These are phyloP conservation scores for Ophiocordyceps unilateralis DNA, from an alignment of 2,329 filamentous ascomycete genomes.

Conservation along the genomic window DNA sequence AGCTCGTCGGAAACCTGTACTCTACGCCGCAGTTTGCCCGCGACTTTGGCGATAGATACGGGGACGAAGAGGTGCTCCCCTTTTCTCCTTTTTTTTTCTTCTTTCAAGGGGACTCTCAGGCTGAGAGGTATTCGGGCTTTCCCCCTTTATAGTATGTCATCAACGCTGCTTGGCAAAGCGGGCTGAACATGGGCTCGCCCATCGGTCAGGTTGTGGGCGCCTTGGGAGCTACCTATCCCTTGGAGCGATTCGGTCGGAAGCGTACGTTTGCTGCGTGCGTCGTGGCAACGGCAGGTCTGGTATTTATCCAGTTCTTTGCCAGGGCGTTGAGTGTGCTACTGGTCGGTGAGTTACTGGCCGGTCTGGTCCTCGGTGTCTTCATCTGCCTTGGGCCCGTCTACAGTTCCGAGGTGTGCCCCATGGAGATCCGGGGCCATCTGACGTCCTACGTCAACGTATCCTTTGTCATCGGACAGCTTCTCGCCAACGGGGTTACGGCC, in stretches of 20 bases:
- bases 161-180: constrained; percentile 27
- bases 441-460: constrained; percentile 25
- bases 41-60: constrained; percentile 36
- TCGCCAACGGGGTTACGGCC: constrained; percentile 7
- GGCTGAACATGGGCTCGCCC: constrained; percentile 33
- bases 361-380: constrained; percentile 24
- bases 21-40: constrained; percentile 38
- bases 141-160: constrained; percentile 19
- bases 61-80: constrained; percentile 13
- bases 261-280: constrained; percentile 35
- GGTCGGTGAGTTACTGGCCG: constrained; percentile 27
- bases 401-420: constrained; percentile 24
- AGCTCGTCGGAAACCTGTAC: constrained; percentile 46
- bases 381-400: constrained; percentile 24
- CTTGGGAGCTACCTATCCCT: constrained; percentile 27
- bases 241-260: constrained; percentile 15
- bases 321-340: constrained; percentile 21
- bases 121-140: too few relatives aligned
- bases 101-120: too few relatives aligned
- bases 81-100: too few relatives aligned
- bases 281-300: constrained; percentile 11
- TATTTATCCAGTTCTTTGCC: constrained; percentile 16
- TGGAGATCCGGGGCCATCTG: constrained; percentile 21
- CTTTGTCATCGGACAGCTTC: constrained; percentile 22
- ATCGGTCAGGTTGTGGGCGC: constrained; percentile 40